phyloP scores from a whole-genome alignment of 805 yeast species.

The Soucietia sequanensis region DNA sequence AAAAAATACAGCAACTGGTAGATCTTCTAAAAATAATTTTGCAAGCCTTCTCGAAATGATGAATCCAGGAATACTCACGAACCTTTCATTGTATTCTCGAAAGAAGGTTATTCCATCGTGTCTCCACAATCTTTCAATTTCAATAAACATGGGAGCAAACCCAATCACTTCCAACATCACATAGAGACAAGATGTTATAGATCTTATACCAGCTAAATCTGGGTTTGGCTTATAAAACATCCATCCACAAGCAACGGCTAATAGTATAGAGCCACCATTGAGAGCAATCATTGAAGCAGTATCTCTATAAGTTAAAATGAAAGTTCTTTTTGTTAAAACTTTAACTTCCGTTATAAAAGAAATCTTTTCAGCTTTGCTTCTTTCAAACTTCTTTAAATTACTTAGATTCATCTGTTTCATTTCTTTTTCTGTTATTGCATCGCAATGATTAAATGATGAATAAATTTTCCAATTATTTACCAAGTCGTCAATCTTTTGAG shows the following conservation, averaged over 20 bases:
- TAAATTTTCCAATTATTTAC: conserved; percentile 24
- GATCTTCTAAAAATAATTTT: conserved; percentile 66
- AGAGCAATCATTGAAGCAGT: conserved; percentile 30
- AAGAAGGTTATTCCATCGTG: conserved; percentile 35
- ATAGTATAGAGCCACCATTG: conserved; percentile 39
- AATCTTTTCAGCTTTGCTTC: conserved; percentile 17
- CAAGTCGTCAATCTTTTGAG: conserved; percentile 21
- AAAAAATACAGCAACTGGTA: conserved; percentile 58
- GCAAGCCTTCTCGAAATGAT: conserved; percentile 63
- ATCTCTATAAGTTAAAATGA: conserved; percentile 34
- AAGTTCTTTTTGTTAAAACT: conserved; percentile 35
- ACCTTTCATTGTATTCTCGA: conserved; percentile 69
- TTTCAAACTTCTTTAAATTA: conserved; percentile 16
- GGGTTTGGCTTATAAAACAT: conserved; percentile 64
- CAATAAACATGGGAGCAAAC: conserved; percentile 39
- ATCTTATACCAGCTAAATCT: conserved; percentile 62
- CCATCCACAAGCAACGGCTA: conserved; percentile 74
- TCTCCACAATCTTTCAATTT: conserved; percentile 38
- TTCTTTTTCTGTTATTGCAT: conserved; percentile 10
- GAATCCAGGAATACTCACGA: conserved; percentile 66
- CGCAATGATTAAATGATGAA: conserved; percentile 7
- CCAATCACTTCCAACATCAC: conserved; percentile 40
- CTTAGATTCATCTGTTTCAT: conserved; percentile 12
- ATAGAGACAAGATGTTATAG: conserved; percentile 42
- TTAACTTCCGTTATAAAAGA: conserved; percentile 27